Conservation (phyloP, 129 eudicot genomes). For the Flaveria robusta region DNA sequence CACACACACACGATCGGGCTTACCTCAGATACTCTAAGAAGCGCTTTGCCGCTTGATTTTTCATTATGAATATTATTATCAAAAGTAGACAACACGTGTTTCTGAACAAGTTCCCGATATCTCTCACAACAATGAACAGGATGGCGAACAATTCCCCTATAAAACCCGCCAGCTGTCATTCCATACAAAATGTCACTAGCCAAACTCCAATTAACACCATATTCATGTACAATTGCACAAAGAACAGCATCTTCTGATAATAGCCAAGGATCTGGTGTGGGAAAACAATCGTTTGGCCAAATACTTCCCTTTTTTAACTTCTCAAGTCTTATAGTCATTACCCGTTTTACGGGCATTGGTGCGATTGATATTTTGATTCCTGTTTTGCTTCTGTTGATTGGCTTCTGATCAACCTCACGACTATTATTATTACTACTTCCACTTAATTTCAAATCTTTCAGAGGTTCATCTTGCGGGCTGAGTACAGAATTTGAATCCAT, state of each 20-base stretch:
- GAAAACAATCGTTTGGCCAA: constrained; percentile 79
- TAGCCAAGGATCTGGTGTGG: constrained; percentile 79
- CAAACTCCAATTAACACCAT: constrained; percentile 89
- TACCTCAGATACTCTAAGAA: constrained; percentile 92
- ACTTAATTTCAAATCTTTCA: constrained; percentile 41
- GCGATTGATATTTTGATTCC: constrained; percentile 72
- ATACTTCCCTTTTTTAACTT: constrained; percentile 70
- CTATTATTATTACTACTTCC: constrained; percentile 46
- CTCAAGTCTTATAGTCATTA: constrained; percentile 72
- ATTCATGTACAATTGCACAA: constrained; percentile 89
- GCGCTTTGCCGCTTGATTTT: constrained; percentile 70
- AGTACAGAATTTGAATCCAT: constrained; percentile 39
- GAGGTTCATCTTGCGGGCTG: constrained; percentile 55
- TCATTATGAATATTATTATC: constrained; percentile 63
- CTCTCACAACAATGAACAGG: constrained; percentile 96
- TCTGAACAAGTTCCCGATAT: constrained; percentile 87
- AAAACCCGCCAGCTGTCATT: constrained; percentile 80
- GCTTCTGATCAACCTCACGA: constrained; percentile 63
- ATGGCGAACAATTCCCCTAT: constrained; percentile 81
- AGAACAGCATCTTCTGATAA: constrained; percentile 77
- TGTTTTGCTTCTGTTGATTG: constrained; percentile 58
- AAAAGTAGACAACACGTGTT: constrained; percentile 54
- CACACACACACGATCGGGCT: neutral
- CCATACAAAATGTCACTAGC: constrained; percentile 83
- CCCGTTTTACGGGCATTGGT: constrained; percentile 71